phyloP scores from a whole-genome alignment of 1,139 yeast species.

The Saccharomyces hybrid region DNA sequence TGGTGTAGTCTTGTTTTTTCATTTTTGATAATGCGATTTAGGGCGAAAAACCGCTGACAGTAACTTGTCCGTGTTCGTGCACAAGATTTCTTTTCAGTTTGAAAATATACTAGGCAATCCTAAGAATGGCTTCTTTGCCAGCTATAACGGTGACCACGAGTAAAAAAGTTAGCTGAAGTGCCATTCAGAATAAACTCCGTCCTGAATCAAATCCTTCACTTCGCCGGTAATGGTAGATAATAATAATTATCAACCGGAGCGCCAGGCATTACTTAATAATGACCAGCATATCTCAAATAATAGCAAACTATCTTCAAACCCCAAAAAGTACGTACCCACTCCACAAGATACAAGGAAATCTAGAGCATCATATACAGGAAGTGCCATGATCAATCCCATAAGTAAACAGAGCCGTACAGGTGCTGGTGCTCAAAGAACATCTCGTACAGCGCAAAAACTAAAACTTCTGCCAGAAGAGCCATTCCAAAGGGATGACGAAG shows the following conservation, averaged over 20 bases:
- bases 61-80: background rate
- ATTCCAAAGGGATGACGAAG: constrained; percentile 26
- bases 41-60: background rate
- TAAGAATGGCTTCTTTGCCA: background rate
- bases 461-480: constrained; percentile 83
- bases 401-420: constrained; percentile 22
- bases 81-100: background rate
- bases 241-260: background rate
- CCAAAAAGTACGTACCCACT: background rate
- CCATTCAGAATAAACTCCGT: background rate
- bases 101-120: background rate
- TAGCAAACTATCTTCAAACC: background rate
- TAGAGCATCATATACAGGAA: background rate
- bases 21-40: background rate
- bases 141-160: background rate
- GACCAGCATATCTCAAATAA: background rate
- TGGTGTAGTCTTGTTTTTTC: constrained; percentile 1
- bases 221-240: background rate
- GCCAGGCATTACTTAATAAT: background rate
- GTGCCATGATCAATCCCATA: background rate
- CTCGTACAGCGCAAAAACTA: constrained; percentile 80
- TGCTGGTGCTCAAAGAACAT: constrained; percentile 79
- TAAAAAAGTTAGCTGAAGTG: background rate
- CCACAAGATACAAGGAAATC: background rate
- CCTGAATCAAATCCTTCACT: background rate